Evolutionary conservation across 352 stramenopile species (phyloP).

Genomic region (Globisporangium polare): DNA sequence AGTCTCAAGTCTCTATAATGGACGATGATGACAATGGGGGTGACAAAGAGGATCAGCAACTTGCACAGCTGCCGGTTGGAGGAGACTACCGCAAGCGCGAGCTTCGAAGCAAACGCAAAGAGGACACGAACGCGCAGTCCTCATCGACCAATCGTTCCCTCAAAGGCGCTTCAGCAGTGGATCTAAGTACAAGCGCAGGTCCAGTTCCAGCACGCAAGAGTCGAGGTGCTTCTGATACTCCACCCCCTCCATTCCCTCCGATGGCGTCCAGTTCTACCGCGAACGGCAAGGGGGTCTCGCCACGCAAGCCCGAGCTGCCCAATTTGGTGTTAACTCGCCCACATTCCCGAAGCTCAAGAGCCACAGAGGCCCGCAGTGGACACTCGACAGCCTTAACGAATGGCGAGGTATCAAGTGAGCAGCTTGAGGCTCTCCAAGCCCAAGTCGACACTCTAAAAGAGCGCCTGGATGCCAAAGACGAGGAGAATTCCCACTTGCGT

Average conservation of each 20-base stretch:
- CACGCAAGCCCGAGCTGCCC: background rate
- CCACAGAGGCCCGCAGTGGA: background rate
- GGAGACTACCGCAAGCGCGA: slow-evolving; percentile 16
- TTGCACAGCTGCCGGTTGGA: background rate
- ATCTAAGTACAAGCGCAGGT: background rate
- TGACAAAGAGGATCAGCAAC: background rate
- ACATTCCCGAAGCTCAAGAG: background rate
- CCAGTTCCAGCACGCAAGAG: background rate
- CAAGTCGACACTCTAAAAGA: background rate
- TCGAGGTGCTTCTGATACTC: background rate
- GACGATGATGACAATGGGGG: background rate
- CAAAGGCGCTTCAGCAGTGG: too few species aligned
- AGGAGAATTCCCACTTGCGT: slow-evolving; percentile 8
- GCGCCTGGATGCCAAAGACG: slow-evolving; percentile 11
- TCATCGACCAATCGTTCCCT: background rate
- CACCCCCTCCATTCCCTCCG: background rate
- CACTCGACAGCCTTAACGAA: background rate
- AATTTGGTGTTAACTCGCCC: background rate
- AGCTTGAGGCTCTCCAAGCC: slow-evolving; percentile 1
- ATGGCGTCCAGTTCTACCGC: background rate
- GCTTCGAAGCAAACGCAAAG: slow-evolving; percentile 23
- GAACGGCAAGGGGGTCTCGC: background rate
- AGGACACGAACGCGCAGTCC: slow-evolving; percentile 16
- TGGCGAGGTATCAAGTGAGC: background rate
- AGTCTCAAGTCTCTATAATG: background rate